These are phyloP conservation scores for Trichoderma sp. DNA, from an alignment of 2,329 filamentous ascomycete genomes.

Conservation along the genomic window DNA sequence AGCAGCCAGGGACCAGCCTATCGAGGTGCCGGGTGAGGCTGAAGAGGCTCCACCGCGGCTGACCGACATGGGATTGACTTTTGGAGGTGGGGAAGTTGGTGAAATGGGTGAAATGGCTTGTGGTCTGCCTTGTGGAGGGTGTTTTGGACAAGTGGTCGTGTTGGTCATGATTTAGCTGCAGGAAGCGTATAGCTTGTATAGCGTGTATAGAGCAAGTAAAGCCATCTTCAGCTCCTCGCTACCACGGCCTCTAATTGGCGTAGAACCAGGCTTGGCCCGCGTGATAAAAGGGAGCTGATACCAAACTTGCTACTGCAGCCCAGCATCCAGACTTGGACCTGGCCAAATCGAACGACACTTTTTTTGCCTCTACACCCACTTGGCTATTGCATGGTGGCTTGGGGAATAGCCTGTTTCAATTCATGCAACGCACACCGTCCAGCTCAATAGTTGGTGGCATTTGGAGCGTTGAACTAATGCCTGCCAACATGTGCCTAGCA, in stretches of 20 bases:
- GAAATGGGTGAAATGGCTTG: background rate
- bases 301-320: background rate
- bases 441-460: background rate
- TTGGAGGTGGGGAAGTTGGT: background rate
- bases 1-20: background rate
- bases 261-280: background rate
- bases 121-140: background rate
- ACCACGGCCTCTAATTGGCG: background rate
- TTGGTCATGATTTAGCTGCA: background rate
- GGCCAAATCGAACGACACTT: background rate
- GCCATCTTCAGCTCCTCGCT: background rate
- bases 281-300: background rate
- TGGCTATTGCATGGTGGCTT: conserved; percentile 5
- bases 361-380: background rate
- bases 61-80: conserved; percentile 13
- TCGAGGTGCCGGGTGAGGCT: conserved; percentile 20
- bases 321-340: background rate
- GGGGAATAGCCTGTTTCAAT: conserved; percentile 3
- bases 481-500: background rate
- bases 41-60: conserved; percentile 27
- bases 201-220: background rate
- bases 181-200: background rate
- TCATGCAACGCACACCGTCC: background rate
- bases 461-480: background rate
- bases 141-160: background rate